Conservation (phyloP, 2,329 filamentous ascomycete species). For the Aspergillus arachidicola region DNA sequence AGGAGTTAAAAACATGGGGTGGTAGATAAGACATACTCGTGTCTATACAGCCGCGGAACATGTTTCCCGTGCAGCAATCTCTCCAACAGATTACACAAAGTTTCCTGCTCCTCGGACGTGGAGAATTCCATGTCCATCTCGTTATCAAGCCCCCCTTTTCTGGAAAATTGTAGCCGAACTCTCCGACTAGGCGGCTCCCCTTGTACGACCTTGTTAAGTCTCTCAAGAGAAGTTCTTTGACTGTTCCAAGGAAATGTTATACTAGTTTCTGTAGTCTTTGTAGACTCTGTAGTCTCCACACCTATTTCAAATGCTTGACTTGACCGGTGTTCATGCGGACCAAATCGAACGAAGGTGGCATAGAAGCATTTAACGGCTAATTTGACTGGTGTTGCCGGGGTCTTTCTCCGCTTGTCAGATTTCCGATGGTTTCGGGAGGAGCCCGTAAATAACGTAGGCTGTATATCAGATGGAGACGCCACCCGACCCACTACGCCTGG, state of each 20-base stretch:
- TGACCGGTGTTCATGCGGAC: conserved; percentile 14
- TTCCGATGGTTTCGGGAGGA: conserved; percentile 13
- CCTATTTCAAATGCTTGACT: conserved; percentile 13
- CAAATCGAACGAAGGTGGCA: conserved; percentile 26
- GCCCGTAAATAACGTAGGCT: conserved; percentile 29
- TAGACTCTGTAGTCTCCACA: conserved; percentile 15
- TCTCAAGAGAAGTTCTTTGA: conserved; percentile 21
- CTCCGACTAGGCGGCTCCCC: conserved; percentile 30
- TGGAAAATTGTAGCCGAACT: conserved; percentile 31
- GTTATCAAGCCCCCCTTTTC: conserved; percentile 18
- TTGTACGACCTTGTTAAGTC: conserved; percentile 22
- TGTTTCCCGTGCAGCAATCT: conserved; percentile 13
- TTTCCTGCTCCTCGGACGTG: conserved; percentile 21
- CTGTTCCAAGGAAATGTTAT: conserved; percentile 10
- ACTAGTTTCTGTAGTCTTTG: conserved; percentile 8
- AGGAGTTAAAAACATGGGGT: not conserved
- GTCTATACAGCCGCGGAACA: conserved; percentile 18
- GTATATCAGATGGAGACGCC: conserved; percentile 38
- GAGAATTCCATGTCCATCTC: conserved; percentile 35
- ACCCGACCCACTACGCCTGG: conserved; percentile 12
- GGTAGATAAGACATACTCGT: conserved; percentile 26
- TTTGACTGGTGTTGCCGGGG: not conserved
- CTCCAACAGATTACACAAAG: conserved; percentile 22
- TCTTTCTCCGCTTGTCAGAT: conserved; percentile 10
- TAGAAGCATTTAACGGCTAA: conserved; percentile 17